Conservation (phyloP, 352 stramenopile genomes). For the Globisporangium takayamanum region DNA sequence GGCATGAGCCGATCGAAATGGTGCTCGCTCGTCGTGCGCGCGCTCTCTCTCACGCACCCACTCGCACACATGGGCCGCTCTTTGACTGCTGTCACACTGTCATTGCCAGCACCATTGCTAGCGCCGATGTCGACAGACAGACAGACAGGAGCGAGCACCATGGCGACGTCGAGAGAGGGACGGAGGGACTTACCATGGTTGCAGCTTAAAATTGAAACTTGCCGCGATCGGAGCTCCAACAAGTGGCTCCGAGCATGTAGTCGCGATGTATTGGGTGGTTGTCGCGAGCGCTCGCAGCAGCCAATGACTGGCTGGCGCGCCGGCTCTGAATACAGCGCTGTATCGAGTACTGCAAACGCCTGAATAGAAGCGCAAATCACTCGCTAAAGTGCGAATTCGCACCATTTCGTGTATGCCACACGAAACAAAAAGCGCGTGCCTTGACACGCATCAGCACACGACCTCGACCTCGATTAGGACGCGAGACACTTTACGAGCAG, state of each 20-base stretch:
- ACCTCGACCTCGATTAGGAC: not conserved
- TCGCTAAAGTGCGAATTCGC: too few species aligned
- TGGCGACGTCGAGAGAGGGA: slow-evolving; percentile 6
- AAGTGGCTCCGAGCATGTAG: too few species aligned
- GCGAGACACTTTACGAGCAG: too few species aligned
- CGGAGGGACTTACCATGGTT: slow-evolving; percentile 71
- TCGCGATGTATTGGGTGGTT: slow-evolving; percentile 13
- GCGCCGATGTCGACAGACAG: not conserved
- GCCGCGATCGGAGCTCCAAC: slow-evolving; percentile 8
- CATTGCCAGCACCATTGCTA: not conserved
- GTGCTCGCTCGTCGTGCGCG: not conserved
- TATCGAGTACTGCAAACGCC: too few species aligned
- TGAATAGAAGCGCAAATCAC: too few species aligned
- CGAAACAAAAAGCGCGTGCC: slow-evolving; percentile 3
- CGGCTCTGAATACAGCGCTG: too few species aligned
- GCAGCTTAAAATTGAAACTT: slow-evolving; percentile 85
- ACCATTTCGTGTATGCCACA: too few species aligned
- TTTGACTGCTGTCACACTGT: not conserved
- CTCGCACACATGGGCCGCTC: not conserved
- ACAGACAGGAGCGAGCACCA: not conserved
- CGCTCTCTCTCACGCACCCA: slow-evolving; percentile 7
- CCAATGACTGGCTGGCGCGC: too few species aligned
- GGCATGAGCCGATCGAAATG: not conserved
- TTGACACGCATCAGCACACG: not conserved
- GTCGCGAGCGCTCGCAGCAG: slow-evolving; percentile 25